phyloP scores from a whole-genome alignment of 2,329 filamentous ascomycete species.

The Simplicillium aogashimaense region DNA sequence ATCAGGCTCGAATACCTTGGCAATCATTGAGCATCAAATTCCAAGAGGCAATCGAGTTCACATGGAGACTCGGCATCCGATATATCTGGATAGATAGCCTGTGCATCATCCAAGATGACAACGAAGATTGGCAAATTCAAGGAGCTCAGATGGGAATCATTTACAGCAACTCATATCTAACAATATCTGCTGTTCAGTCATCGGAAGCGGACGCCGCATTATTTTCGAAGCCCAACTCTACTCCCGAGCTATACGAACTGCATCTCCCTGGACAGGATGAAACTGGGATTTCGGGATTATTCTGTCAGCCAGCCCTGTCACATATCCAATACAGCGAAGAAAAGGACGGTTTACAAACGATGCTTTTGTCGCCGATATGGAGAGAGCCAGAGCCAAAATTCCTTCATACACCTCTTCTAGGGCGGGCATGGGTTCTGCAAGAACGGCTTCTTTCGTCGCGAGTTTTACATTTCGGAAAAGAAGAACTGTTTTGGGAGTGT shows the following conservation, averaged over 20 bases:
- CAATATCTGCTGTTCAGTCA: background rate
- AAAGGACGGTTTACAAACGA: background rate
- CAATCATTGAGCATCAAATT: background rate
- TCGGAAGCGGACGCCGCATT: background rate
- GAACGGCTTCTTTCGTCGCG: background rate
- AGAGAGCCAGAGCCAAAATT: background rate
- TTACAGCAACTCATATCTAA: background rate
- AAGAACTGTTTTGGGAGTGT: background rate
- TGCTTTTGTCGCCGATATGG: background rate
- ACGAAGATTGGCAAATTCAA: background rate
- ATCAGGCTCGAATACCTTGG: background rate
- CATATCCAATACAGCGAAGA: background rate
- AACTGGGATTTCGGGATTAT: background rate
- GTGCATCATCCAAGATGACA: background rate
- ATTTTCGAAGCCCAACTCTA: background rate
- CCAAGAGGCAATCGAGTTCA: background rate
- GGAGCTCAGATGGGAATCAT: background rate
- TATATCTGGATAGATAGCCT: background rate
- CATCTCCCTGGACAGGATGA: too few relatives aligned
- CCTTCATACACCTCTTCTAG: background rate
- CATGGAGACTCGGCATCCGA: background rate
- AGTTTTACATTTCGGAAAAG: background rate
- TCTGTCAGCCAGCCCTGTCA: background rate
- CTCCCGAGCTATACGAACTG: background rate
- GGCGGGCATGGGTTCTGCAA: background rate